phyloP scores from a whole-genome alignment of 1,139 yeast species.

The Candida mesenterica region DNA sequence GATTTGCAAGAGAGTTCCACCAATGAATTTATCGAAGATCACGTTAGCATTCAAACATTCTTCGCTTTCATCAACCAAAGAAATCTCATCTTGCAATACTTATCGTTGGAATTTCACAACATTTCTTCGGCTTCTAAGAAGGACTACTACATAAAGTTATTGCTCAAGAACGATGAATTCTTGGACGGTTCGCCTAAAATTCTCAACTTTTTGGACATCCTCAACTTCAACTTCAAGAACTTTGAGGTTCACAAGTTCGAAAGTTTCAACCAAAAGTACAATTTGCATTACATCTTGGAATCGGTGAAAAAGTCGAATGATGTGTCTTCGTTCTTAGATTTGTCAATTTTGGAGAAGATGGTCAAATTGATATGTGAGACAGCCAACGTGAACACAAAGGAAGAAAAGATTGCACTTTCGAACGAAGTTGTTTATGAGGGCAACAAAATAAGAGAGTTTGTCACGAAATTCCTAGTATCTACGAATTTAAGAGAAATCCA shows the following conservation, averaged over 20 bases:
- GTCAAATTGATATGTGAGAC: conserved; percentile 25
- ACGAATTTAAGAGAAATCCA: conserved; percentile 53
- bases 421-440: conserved; percentile 29
- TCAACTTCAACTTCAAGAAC: conserved; percentile 52
- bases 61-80: conserved; percentile 63
- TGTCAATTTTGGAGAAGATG: conserved; percentile 23
- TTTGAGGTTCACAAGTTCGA: conserved; percentile 40
- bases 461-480: conserved; percentile 44
- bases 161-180: conserved; percentile 50
- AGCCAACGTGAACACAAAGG: conserved; percentile 19
- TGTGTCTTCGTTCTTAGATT: conserved; percentile 16
- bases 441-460: conserved; percentile 29
- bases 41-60: conserved; percentile 49
- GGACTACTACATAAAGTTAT: conserved; percentile 49
- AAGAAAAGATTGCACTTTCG: conserved; percentile 23
- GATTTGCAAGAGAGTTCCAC: conserved; percentile 25
- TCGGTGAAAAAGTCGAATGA: conserved; percentile 17
- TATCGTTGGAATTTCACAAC: conserved; percentile 71
- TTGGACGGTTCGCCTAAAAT: conserved; percentile 59
- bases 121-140: conserved; percentile 60
- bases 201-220: conserved; percentile 64
- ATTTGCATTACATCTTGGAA: conserved; percentile 28
- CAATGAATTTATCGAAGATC: conserved; percentile 36
- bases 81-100: conserved; percentile 58
- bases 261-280: conserved; percentile 36